Conservation (phyloP, 2,329 filamentous ascomycete species). For the Xylaria sp. region DNA sequence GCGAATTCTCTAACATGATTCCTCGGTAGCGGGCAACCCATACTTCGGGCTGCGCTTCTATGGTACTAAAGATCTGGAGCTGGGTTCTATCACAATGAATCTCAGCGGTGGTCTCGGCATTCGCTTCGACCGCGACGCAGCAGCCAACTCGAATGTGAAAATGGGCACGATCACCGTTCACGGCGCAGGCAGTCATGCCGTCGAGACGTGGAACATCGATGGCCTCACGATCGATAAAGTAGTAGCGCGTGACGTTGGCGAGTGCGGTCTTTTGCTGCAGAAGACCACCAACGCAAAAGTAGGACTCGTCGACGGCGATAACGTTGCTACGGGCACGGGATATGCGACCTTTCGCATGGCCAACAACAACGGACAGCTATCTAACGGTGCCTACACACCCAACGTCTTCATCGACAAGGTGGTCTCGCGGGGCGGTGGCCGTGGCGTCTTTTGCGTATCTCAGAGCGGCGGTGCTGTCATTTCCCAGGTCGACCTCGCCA, state of each 20-base stretch:
- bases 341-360: slow-evolving; percentile 68
- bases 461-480: slow-evolving; percentile 65
- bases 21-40: slow-evolving; percentile 56
- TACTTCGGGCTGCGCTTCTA: slow-evolving; percentile 68
- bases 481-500: slow-evolving; percentile 58
- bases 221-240: slow-evolving; percentile 62
- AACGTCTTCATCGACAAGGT: slow-evolving; percentile 65
- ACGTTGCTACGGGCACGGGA: slow-evolving; percentile 62
- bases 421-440: slow-evolving; percentile 64
- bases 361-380: slow-evolving; percentile 63
- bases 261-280: slow-evolving; percentile 67
- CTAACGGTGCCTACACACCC: slow-evolving; percentile 60
- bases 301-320: slow-evolving; percentile 65
- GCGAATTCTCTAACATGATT: slow-evolving; percentile 8
- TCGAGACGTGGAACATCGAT: slow-evolving; percentile 70
- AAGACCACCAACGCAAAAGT: slow-evolving; percentile 62
- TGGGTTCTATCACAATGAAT: slow-evolving; percentile 65
- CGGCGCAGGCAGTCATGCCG: slow-evolving; percentile 64
- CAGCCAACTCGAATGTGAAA: slow-evolving; percentile 62
- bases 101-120: slow-evolving; percentile 65
- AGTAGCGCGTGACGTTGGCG: slow-evolving; percentile 63
- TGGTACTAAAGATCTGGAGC: slow-evolving; percentile 58
- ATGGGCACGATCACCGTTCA: slow-evolving; percentile 64
- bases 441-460: slow-evolving; percentile 68
- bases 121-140: slow-evolving; percentile 65